These are phyloP conservation scores for Delonix regia DNA, from an alignment of 306 rosid genomes.

Conservation along the genomic window DNA sequence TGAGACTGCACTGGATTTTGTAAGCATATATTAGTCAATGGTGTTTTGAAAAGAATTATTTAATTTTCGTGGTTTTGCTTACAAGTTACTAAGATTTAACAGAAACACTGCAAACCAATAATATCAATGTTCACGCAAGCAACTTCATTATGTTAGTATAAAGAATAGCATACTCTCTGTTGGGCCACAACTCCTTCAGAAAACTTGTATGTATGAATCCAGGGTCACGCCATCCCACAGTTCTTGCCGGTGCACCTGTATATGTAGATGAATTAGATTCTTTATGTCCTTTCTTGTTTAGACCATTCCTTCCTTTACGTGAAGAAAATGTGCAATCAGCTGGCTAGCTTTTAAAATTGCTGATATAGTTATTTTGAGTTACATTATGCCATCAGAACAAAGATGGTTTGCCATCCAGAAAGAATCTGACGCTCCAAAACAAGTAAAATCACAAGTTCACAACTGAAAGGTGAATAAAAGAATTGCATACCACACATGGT, in stretches of 20 bases:
- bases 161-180: conserved; percentile 55
- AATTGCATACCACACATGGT: conserved; percentile 81
- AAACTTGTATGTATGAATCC: conserved; percentile 88
- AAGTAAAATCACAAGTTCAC: background rate
- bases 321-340: conserved; percentile 7
- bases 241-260: conserved; percentile 91
- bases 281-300: background rate
- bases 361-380: background rate
- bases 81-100: background rate
- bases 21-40: too few species aligned
- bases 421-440: conserved; percentile 9
- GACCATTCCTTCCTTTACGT: background rate
- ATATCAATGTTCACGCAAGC: conserved; percentile 18
- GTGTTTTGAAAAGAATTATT: background rate
- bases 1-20: background rate
- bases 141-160: conserved; percentile 23
- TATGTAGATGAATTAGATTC: conserved; percentile 22
- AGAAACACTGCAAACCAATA: conserved; percentile 13
- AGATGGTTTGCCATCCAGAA: conserved; percentile 25
- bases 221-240: conserved; percentile 97
- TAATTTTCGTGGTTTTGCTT: background rate
- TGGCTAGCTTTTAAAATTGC: conserved; percentile 15
- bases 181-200: conserved; percentile 88
- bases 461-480: conserved; percentile 4
- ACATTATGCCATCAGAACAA: background rate